phyloP scores from a whole-genome alignment of 805 yeast species.

The Kregervanrija pseudodelftensis region DNA sequence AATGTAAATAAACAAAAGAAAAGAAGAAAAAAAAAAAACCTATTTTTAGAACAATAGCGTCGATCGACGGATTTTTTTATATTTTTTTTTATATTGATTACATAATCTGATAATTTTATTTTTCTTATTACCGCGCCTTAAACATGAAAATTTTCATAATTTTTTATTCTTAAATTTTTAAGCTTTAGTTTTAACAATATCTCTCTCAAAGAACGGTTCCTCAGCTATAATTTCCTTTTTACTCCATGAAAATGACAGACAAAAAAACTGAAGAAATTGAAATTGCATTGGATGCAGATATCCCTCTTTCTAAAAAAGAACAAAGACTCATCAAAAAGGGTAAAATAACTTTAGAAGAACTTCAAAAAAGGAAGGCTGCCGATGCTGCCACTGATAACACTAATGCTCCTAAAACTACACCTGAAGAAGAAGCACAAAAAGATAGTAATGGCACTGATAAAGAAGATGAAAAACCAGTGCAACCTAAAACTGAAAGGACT shows the following conservation, averaged over 20 bases:
- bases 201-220: too few species aligned
- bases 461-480: constrained; percentile 15
- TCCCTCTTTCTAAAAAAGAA: constrained; percentile 89
- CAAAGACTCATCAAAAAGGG: constrained; percentile 79
- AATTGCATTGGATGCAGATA: constrained; percentile 59
- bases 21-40: too few species aligned
- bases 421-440: constrained; percentile 13
- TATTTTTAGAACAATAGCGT: too few species aligned
- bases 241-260: constrained; percentile 20
- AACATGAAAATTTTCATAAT: too few species aligned
- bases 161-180: too few species aligned
- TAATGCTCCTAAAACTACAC: constrained; percentile 19
- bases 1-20: too few species aligned
- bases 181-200: too few species aligned
- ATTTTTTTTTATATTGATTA: too few species aligned
- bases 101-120: too few species aligned
- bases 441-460: constrained; percentile 11
- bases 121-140: too few species aligned
- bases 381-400: constrained; percentile 17
- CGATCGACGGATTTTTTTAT: too few species aligned
- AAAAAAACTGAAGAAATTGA: constrained; percentile 51
- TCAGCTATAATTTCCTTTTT: too few species aligned
- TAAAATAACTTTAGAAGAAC: constrained; percentile 51
- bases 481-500: constrained; percentile 31
- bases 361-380: constrained; percentile 31